These are phyloP conservation scores for Phytophthora multivora DNA, from an alignment of 352 stramenopile genomes.

Conservation along the genomic window DNA sequence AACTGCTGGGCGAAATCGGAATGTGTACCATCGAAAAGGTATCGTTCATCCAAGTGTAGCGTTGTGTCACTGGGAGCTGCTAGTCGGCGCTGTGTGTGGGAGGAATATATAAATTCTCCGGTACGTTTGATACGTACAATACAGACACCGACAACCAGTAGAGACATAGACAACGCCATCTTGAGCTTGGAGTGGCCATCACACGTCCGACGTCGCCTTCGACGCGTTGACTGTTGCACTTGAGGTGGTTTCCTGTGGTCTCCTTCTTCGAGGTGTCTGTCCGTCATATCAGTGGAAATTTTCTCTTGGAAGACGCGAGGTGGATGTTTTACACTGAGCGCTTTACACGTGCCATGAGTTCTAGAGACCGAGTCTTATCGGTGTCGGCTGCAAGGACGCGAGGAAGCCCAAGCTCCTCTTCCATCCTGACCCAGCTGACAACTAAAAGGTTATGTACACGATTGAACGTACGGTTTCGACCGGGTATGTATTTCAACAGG, in stretches of 20 bases:
- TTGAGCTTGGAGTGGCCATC: slow-evolving; percentile 2
- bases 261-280: slow-evolving; percentile 9
- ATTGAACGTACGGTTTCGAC: background rate
- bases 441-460: background rate
- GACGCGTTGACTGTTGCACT: background rate
- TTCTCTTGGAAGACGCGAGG: too few relatives aligned
- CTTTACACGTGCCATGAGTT: background rate
- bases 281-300: too few relatives aligned
- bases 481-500: background rate
- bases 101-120: slow-evolving; percentile 23
- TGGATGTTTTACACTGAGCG: background rate
- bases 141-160: slow-evolving; percentile 2
- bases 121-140: background rate
- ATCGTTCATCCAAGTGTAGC: slow-evolving; percentile 46
- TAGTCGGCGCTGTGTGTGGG: slow-evolving; percentile 7
- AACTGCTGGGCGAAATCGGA: slow-evolving; percentile 65
- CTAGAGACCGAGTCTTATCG: slow-evolving; percentile 17
- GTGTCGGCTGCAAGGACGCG: slow-evolving; percentile 8
- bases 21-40: slow-evolving; percentile 49
- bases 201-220: background rate
- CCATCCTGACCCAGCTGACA: slow-evolving; percentile 10
- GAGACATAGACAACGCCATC: slow-evolving; percentile 3
- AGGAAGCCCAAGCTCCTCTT: slow-evolving; percentile 14
- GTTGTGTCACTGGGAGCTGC: slow-evolving; percentile 2
- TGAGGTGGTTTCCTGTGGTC: background rate